Evolutionary conservation across 2,329 filamentous ascomycete genomes (phyloP).

Genomic region (Nakataea oryzae): DNA sequence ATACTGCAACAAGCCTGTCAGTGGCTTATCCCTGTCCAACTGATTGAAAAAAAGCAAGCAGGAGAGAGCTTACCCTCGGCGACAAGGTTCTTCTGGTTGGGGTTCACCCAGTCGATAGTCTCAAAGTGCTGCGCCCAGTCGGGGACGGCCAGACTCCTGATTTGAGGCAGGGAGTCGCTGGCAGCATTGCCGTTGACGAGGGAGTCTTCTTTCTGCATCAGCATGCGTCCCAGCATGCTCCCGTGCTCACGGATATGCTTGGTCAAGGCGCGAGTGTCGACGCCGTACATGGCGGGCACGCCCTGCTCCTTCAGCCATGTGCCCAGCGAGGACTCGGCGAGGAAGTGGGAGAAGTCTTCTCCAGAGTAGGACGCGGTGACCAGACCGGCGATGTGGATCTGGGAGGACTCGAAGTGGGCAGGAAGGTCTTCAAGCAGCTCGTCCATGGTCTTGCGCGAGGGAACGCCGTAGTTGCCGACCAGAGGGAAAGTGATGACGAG

Average conservation of each 20-base stretch:
- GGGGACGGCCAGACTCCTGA: conserved; percentile 19
- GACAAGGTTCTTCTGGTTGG: conserved; percentile 86
- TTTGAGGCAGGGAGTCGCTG: conserved; percentile 5
- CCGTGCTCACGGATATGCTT: conserved; percentile 91
- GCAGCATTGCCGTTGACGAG: conserved; percentile 21
- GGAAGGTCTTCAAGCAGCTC: conserved; percentile 77
- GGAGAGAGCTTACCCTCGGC: conserved; percentile 64
- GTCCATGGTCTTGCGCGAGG: conserved; percentile 75
- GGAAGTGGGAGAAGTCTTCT: conserved; percentile 90
- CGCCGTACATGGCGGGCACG: conserved; percentile 86
- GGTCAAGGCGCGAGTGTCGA: conserved; percentile 87
- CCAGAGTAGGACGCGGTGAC: conserved; percentile 86
- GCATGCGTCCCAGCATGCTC: conserved; percentile 89
- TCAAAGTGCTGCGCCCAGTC: conserved; percentile 57
- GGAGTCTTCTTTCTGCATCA: conserved; percentile 56
- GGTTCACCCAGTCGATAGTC: conserved; percentile 77
- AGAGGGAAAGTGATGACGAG: conserved; percentile 96
- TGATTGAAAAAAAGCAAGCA: neutral
- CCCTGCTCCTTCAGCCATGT: conserved; percentile 95
- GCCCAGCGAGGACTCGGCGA: conserved; percentile 82
- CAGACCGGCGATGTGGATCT: conserved; percentile 91
- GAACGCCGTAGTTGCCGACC: conserved; percentile 98
- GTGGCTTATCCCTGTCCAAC: neutral
- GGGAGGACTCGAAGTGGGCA: conserved; percentile 81
- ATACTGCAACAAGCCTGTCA: conserved; percentile 48